Percentiles rank a stretch among this genome's conserved stretches.
These are phyloP conservation scores for Diplodia corticola DNA, from an alignment of 2,329 filamentous ascomycete genomes.

Conservation along the genomic window DNA sequence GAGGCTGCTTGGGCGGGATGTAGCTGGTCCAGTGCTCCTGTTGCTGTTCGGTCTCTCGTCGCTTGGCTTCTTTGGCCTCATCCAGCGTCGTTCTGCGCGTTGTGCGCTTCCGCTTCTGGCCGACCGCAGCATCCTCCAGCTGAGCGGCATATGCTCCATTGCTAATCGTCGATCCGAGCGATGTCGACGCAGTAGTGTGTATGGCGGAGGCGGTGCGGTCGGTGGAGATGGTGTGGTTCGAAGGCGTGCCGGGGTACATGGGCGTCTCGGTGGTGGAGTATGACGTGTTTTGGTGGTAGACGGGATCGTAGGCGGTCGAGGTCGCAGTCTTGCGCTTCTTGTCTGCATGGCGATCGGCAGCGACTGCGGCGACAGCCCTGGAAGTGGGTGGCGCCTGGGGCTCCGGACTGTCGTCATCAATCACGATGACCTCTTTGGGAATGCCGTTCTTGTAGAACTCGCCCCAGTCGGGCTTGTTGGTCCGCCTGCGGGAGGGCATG, in stretches of 20 bases:
- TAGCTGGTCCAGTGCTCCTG: constrained; percentile 76
- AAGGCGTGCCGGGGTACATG: constrained; percentile 64
- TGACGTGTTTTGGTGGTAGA: constrained; percentile 67
- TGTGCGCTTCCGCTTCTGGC: constrained; percentile 84
- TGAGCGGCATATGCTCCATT: constrained; percentile 61
- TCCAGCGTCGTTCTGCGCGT: constrained; percentile 79
- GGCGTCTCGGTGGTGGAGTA: constrained; percentile 75
- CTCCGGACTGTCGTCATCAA: constrained; percentile 51
- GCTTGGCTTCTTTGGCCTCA: constrained; percentile 66
- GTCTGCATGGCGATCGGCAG: constrained; percentile 58
- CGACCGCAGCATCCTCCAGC: constrained; percentile 63
- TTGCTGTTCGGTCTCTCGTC: constrained; percentile 67
- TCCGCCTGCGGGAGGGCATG: constrained; percentile 24
- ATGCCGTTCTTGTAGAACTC: constrained; percentile 48
- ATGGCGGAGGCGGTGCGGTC: constrained; percentile 79
- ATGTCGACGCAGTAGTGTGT: constrained; percentile 87
- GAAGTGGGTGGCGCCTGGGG: constrained; percentile 28
- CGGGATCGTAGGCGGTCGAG: constrained; percentile 64
- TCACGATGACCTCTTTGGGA: constrained; percentile 54
- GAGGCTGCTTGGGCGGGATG: constrained; percentile 80
- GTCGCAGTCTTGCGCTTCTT: constrained; percentile 74
- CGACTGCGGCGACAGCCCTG: constrained; percentile 28
- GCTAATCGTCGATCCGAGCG: constrained; percentile 67
- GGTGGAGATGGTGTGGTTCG: constrained; percentile 73
- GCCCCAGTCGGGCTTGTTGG: constrained; percentile 42